Conservation (phyloP, 305 asterid genomes). For the Fraxinus paxiana region DNA sequence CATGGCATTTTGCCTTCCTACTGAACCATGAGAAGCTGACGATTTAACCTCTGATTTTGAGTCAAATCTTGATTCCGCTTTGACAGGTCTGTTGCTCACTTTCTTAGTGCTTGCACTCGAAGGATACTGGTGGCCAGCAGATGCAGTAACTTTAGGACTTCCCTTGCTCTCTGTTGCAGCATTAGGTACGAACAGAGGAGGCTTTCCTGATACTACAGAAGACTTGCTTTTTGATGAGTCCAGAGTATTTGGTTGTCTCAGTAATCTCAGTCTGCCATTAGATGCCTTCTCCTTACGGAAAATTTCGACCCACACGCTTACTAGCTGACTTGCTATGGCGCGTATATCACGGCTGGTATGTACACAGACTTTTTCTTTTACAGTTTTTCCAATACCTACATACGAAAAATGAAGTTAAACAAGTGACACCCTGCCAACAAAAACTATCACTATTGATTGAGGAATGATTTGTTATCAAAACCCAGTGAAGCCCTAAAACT, state of each 20-base stretch:
- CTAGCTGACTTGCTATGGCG: constrained; percentile 98
- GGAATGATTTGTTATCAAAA: constrained; percentile 1
- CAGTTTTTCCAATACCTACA: constrained; percentile 90
- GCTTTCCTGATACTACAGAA: constrained; percentile 53
- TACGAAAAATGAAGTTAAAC: constrained; percentile 16
- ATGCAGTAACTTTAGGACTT: constrained; percentile 31
- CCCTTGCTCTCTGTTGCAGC: constrained; percentile 37
- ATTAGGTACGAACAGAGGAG: constrained; percentile 54
- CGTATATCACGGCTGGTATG: constrained; percentile 99
- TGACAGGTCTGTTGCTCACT: constrained; percentile 35
- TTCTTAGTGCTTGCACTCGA: constrained; percentile 42
- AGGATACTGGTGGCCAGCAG: constrained; percentile 32
- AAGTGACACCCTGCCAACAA: constrained; percentile 2
- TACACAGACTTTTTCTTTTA: constrained; percentile 92
- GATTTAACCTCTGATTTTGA: constrained; percentile 46
- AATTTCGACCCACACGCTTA: constrained; percentile 88
- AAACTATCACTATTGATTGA: not conserved
- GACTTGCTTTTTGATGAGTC: constrained; percentile 58
- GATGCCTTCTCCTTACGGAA: constrained; percentile 95
- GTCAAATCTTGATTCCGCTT: constrained; percentile 36
- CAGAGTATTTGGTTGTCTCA: constrained; percentile 46
- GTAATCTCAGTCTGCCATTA: constrained; percentile 54
- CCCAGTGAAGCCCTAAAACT: constrained; percentile 11
- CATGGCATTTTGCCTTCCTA: constrained; percentile 36
- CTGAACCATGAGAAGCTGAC: constrained; percentile 55